Conservation (phyloP, 345 rosid species). For the Crucihimalaya himalaica region DNA sequence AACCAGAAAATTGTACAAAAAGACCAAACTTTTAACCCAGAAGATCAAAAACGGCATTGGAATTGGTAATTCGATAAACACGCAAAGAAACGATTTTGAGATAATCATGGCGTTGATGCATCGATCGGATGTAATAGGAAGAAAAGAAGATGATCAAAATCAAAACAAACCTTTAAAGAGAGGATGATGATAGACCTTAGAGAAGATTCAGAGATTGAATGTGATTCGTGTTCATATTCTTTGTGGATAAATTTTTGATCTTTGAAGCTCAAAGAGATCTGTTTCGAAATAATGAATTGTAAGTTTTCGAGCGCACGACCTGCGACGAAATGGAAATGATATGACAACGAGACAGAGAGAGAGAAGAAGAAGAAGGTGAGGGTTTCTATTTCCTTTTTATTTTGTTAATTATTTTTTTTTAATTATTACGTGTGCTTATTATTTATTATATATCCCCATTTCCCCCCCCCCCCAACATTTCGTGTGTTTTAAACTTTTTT, state of each 20-base stretch:
- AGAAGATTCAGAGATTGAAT: conserved; percentile 23
- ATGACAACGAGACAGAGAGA: conserved; percentile 12
- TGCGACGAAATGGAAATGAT: conserved; percentile 8
- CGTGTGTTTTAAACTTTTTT: no score
- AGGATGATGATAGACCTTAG: neutral
- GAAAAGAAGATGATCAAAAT: neutral
- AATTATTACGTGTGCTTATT: neutral
- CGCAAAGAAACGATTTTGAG: neutral
- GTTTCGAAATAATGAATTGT: neutral
- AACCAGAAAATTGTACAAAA: neutral
- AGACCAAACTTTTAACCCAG: neutral
- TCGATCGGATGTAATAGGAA: conserved; percentile 21
- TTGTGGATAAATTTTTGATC: neutral
- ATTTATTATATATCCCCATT: no score
- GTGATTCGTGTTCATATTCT: conserved; percentile 5
- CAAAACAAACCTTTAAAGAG: neutral
- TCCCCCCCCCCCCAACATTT: no score
- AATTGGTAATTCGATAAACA: neutral
- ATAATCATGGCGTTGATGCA: neutral
- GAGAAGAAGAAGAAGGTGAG: neutral
- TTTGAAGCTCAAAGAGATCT: conserved; percentile 7
- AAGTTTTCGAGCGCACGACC: conserved; percentile 25
- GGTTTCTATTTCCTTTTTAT: neutral
- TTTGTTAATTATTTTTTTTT: neutral
- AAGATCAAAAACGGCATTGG: neutral